Evolutionary conservation across 176 grass and related monocot species (phyloP).

Genomic region (Carex scoparia): DNA sequence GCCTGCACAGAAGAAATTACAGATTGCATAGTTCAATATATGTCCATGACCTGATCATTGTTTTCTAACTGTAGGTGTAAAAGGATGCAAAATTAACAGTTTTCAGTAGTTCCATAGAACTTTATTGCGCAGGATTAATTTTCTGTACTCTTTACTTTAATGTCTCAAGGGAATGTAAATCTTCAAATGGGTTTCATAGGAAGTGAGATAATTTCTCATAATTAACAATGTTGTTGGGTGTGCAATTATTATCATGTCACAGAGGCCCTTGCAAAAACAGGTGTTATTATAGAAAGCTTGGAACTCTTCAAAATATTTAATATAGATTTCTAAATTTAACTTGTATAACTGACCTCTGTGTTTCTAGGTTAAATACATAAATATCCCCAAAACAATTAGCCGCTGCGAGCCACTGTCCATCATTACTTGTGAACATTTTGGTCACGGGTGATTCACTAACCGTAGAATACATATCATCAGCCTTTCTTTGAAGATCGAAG

Average conservation of each 20-base stretch:
- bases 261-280: neutral
- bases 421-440: constrained; percentile 82
- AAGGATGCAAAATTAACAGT: constrained; percentile 14
- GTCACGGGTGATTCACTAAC: constrained; percentile 68
- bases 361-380: constrained; percentile 88
- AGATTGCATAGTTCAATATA: neutral
- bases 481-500: constrained; percentile 63
- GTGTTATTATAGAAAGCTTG: neutral
- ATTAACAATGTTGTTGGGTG: neutral
- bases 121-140: neutral
- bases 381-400: constrained; percentile 84
- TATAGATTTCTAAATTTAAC: neutral
- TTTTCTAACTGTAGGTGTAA: neutral
- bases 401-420: constrained; percentile 91
- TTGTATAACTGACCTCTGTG: constrained; percentile 49
- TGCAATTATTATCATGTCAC: neutral
- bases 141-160: neutral
- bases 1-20: constrained; percentile 36
- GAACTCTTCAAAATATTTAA: neutral
- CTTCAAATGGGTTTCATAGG: neutral
- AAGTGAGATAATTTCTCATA: neutral
- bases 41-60: neutral
- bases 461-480: constrained; percentile 28
- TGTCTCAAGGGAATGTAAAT: neutral
- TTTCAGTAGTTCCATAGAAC: neutral